A percentile compares a stretch with the other conserved stretches of the same genome.
Evolutionary conservation across 768 basidiomycete species (phyloP).

Genomic region (Symmetrospora coprosmae): DNA sequence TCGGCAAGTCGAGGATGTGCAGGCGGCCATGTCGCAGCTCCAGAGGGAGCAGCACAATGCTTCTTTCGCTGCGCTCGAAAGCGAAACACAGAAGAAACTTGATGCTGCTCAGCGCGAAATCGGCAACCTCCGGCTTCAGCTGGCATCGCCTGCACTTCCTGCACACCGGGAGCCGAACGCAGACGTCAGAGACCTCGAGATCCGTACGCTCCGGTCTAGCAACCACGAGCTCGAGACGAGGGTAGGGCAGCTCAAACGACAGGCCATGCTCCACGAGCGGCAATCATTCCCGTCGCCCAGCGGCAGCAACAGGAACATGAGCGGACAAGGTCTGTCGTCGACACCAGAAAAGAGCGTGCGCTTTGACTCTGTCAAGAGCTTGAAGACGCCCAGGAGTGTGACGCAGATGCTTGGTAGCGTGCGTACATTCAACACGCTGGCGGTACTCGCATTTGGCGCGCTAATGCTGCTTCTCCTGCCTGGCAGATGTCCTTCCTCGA

Average conservation of each 20-base stretch:
- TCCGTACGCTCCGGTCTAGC: constrained; percentile 61
- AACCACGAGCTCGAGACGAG: constrained; percentile 62
- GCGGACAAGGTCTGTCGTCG: constrained; percentile 31
- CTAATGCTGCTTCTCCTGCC: constrained; percentile 48
- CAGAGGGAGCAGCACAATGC: neutral
- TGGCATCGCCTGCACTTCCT: neutral
- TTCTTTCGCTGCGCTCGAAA: neutral
- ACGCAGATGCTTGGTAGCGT: constrained; percentile 30
- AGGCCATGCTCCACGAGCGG: constrained; percentile 22
- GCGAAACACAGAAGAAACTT: constrained; percentile 22
- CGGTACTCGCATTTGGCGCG: constrained; percentile 42
- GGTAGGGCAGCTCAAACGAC: constrained; percentile 39
- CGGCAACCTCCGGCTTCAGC: constrained; percentile 13
- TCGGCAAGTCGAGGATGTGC: neutral
- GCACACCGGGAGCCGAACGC: constrained; percentile 43
- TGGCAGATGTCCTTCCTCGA: constrained; percentile 27
- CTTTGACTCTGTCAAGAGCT: constrained; percentile 23
- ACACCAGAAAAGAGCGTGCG: constrained; percentile 28
- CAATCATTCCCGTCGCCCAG: neutral
- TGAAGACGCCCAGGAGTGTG: constrained; percentile 31
- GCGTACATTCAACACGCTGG: neutral
- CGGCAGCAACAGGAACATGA: constrained; percentile 50
- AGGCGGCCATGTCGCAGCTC: neutral
- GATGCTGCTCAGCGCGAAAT: constrained; percentile 21
- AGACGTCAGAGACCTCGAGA: constrained; percentile 60